A percentile compares a stretch with the other conserved stretches of the same genome.
Conservation (phyloP, 2,329 filamentous ascomycete species). For the Exophiala spinifera region DNA sequence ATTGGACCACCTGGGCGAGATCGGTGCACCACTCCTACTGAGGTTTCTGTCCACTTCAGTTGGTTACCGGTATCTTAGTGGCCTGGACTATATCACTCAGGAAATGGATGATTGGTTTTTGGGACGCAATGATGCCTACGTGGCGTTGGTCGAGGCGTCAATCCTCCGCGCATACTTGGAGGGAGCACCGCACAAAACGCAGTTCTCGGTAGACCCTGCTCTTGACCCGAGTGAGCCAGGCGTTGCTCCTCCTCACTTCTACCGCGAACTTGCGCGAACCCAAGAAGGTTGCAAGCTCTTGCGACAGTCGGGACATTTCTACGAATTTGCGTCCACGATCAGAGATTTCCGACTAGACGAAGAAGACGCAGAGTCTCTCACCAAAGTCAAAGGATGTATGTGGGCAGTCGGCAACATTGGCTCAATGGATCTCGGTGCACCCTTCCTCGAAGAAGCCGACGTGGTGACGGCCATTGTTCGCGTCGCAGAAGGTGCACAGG, state of each 20-base stretch:
- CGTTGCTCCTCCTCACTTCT: conserved; percentile 91
- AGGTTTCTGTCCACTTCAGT: conserved; percentile 94
- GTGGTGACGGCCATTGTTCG: conserved; percentile 82
- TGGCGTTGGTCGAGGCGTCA: conserved; percentile 91
- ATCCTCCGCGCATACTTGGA: conserved; percentile 75
- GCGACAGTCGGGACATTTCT: conserved; percentile 91
- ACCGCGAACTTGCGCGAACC: conserved; percentile 88
- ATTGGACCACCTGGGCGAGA: conserved; percentile 92
- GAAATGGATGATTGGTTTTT: conserved; percentile 99
- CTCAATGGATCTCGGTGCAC: conserved; percentile 94
- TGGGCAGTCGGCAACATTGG: conserved; percentile 99
- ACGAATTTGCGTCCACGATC: conserved; percentile 86
- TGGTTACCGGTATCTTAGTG: conserved; percentile 95
- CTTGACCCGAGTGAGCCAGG: conserved; percentile 57
- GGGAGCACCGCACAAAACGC: conserved; percentile 45
- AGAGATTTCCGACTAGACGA: conserved; percentile 80
- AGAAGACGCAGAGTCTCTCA: conserved; percentile 78
- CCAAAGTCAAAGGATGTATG: conserved; percentile 93
- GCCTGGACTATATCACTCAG: conserved; percentile 95
- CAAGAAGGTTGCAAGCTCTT: conserved; percentile 87
- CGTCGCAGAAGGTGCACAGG: conserved; percentile 82
- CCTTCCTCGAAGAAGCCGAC: conserved; percentile 85
- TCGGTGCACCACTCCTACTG: conserved; percentile 86
- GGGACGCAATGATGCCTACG: conserved; percentile 94
- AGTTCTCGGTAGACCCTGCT: conserved; percentile 52